A percentile compares a stretch with the other conserved stretches of the same genome.
Conservation (phyloP, 176 grass and related monocot genomes). For the Musa beccarii region DNA sequence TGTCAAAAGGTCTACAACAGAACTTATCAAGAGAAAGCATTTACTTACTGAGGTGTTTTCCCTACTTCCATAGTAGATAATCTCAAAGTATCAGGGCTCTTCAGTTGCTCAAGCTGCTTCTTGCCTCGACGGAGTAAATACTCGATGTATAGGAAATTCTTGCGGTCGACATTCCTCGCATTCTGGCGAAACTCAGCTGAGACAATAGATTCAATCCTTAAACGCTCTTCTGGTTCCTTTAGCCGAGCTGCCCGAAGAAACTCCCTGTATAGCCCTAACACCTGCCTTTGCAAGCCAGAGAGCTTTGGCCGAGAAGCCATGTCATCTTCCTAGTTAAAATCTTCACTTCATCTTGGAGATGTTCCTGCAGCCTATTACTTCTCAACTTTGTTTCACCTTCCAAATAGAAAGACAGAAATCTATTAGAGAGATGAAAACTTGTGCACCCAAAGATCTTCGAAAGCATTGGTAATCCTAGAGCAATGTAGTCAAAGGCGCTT, state of each 20-base stretch:
- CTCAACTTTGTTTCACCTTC: too few species aligned
- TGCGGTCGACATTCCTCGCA: slow-evolving; percentile 55
- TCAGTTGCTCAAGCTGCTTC: slow-evolving; percentile 85
- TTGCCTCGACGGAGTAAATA: slow-evolving; percentile 84
- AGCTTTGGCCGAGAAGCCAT: slow-evolving; percentile 37
- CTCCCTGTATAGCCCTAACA: slow-evolving; percentile 58
- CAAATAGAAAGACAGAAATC: too few species aligned
- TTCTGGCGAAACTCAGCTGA: slow-evolving; percentile 62
- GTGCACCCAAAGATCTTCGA: too few species aligned
- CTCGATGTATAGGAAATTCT: slow-evolving; percentile 90
- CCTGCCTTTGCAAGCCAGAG: slow-evolving; percentile 87
- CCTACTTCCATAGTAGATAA: slow-evolving; percentile 28
- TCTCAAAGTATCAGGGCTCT: slow-evolving; percentile 61
- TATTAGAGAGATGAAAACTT: too few species aligned
- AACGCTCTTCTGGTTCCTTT: slow-evolving; percentile 55
- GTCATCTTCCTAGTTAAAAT: background rate
- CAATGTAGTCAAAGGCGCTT: too few species aligned
- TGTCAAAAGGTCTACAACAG: too few species aligned
- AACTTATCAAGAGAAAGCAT: too few species aligned
- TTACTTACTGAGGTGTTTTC: background rate
- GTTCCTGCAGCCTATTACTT: too few species aligned
- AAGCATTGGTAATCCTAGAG: too few species aligned
- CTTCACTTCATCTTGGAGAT: too few species aligned
- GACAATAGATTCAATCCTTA: slow-evolving; percentile 50
- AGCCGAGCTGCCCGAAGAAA: slow-evolving; percentile 60